These are phyloP conservation scores for Pezicula carpinea DNA, from an alignment of 2,329 filamentous ascomycete species.

Conservation along the genomic window DNA sequence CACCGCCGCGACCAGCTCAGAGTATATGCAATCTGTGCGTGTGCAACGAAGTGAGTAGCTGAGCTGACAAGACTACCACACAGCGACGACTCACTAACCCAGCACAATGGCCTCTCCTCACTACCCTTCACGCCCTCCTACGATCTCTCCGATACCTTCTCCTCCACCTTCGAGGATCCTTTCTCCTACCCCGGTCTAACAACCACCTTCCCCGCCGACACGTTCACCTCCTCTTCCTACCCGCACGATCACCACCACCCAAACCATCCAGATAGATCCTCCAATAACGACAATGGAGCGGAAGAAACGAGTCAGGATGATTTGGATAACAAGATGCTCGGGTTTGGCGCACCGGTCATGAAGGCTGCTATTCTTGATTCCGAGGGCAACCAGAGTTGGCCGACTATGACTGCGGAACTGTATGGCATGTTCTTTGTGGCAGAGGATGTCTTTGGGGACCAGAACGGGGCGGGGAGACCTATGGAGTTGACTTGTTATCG, in stretches of 20 bases:
- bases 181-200: slow-evolving; percentile 45
- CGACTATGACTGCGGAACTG: slow-evolving; percentile 68
- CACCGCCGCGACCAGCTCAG: not conserved
- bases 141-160: slow-evolving; percentile 56
- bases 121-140: slow-evolving; percentile 54
- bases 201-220: too few relatives aligned
- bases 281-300: slow-evolving; percentile 12
- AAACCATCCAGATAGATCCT: too few relatives aligned
- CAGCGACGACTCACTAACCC: slow-evolving; percentile 33
- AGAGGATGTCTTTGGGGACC: slow-evolving; percentile 65
- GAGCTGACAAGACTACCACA: slow-evolving; percentile 16
- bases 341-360: slow-evolving; percentile 62
- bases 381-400: slow-evolving; percentile 58
- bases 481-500: slow-evolving; percentile 92
- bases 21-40: not conserved
- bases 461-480: slow-evolving; percentile 50
- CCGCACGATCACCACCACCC: too few relatives aligned
- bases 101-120: slow-evolving; percentile 28
- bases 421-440: slow-evolving; percentile 89
- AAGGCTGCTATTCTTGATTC: slow-evolving; percentile 57
- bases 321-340: slow-evolving; percentile 67
- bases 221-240: too few relatives aligned
- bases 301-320: slow-evolving; percentile 29
- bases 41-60: too few relatives aligned
- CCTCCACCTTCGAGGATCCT: slow-evolving; percentile 61